Conservation (phyloP, 345 rosid genomes). For the Xanthoceras sorbifolium region DNA sequence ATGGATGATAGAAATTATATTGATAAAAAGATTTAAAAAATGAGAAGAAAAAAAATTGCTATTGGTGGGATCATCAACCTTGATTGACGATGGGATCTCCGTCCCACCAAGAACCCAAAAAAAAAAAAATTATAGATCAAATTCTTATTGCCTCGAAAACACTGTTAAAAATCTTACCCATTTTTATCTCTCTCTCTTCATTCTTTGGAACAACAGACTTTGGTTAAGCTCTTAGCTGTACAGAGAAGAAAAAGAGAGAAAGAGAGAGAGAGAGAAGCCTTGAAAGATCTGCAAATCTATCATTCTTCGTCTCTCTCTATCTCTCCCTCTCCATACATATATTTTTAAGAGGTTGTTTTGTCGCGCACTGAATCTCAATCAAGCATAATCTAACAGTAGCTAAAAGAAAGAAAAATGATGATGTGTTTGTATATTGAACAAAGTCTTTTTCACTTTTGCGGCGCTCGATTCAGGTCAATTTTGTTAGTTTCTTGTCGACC, state of each 20-base stretch:
- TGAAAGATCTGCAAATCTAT: constrained; percentile 33
- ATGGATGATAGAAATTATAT: no score
- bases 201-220: constrained; percentile 12
- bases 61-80: no score
- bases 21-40: no score
- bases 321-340: no score
- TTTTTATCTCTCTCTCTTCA: not conserved
- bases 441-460: not conserved
- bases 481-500: not conserved
- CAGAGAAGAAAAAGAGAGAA: not conserved
- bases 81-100: no score
- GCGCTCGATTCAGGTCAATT: constrained; percentile 29
- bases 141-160: not conserved
- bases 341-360: not conserved
- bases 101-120: no score
- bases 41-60: no score
- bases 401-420: constrained; percentile 4
- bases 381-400: not conserved
- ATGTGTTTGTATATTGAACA: not conserved
- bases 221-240: constrained; percentile 34
- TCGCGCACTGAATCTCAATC: constrained; percentile 11
- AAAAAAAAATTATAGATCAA: no score
- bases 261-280: constrained; percentile 11
- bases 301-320: not conserved
- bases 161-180: constrained; percentile 2